Conservation (phyloP, 1,139 yeast genomes). For the Hemisphaericaspora lyxosophila region DNA sequence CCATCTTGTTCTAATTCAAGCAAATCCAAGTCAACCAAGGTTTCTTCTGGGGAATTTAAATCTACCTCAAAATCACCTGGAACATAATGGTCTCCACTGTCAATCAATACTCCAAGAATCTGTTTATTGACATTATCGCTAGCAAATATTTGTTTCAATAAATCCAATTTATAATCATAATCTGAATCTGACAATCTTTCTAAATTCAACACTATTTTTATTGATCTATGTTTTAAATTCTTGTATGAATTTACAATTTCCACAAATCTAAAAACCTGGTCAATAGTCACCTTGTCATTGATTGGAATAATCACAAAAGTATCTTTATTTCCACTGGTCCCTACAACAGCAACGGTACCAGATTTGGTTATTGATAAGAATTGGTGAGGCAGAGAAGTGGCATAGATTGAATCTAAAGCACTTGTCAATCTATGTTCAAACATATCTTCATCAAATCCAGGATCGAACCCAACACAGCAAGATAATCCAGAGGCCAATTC, state of each 20-base stretch:
- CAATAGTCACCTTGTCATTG: slow-evolving; percentile 15
- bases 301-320: slow-evolving; percentile 39
- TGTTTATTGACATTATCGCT: slow-evolving; percentile 11
- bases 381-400: slow-evolving; percentile 41
- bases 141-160: slow-evolving; percentile 18
- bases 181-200: slow-evolving; percentile 24
- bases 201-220: slow-evolving; percentile 31
- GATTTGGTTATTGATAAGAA: slow-evolving; percentile 43
- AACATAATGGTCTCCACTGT: slow-evolving; percentile 40
- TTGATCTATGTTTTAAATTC: slow-evolving; percentile 16
- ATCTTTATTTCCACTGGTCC: slow-evolving; percentile 46
- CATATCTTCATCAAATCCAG: slow-evolving; percentile 26
- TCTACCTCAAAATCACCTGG: slow-evolving; percentile 16
- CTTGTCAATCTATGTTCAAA: slow-evolving; percentile 29
- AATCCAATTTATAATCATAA: slow-evolving; percentile 17
- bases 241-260: slow-evolving; percentile 21
- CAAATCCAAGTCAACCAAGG: slow-evolving; percentile 5
- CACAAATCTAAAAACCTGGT: slow-evolving; percentile 19
- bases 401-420: slow-evolving; percentile 42
- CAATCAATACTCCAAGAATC: slow-evolving; percentile 38
- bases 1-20: slow-evolving; percentile 3
- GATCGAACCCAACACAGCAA: slow-evolving; percentile 42
- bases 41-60: slow-evolving; percentile 7
- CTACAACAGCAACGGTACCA: slow-evolving; percentile 47
- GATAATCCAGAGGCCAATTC: slow-evolving; percentile 48